A percentile compares a stretch with the other conserved stretches of the same genome.
phyloP scores from a whole-genome alignment of 2,329 filamentous ascomycete species.

The Trichoderma brevicompactum region DNA sequence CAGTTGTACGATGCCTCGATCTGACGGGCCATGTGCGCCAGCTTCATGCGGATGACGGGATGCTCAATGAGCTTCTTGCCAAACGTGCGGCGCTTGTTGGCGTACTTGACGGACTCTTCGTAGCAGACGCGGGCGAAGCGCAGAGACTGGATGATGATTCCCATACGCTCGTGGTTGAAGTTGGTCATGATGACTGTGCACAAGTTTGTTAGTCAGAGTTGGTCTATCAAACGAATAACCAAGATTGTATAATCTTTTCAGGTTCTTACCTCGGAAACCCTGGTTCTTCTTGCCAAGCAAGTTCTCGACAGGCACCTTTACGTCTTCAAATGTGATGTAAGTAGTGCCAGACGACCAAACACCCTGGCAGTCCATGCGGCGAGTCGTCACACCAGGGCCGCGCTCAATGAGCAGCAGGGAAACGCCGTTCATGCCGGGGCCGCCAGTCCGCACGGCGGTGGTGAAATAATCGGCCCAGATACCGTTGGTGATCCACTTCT shows the following conservation, averaged over 20 bases:
- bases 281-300: constrained; percentile 97
- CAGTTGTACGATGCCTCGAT: constrained; percentile 97
- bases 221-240: too few relatives aligned
- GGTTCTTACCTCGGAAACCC: constrained; percentile 79
- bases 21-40: constrained; percentile 97
- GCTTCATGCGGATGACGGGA: constrained; percentile 95
- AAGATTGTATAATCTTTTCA: too few relatives aligned
- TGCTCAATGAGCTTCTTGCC: constrained; percentile 96
- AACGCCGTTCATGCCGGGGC: constrained; percentile 88
- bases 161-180: constrained; percentile 99
- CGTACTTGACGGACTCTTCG: constrained; percentile 95
- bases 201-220: constrained; percentile 30
- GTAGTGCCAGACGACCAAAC: constrained; percentile 95
- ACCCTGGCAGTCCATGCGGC: constrained; percentile 98
- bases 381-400: constrained; percentile 83
- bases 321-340: constrained; percentile 97
- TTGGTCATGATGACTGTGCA: constrained; percentile 91
- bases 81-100: constrained; percentile 95
- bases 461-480: constrained; percentile 98
- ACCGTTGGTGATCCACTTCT: constrained; percentile 99
- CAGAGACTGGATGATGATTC: constrained; percentile 96
- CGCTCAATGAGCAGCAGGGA: constrained; percentile 92
- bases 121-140: constrained; percentile 97
- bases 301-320: constrained; percentile 99
- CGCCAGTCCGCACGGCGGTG: constrained; percentile 88